phyloP scores from a whole-genome alignment of 345 rosid species.

The Microthlaspi erraticum region DNA sequence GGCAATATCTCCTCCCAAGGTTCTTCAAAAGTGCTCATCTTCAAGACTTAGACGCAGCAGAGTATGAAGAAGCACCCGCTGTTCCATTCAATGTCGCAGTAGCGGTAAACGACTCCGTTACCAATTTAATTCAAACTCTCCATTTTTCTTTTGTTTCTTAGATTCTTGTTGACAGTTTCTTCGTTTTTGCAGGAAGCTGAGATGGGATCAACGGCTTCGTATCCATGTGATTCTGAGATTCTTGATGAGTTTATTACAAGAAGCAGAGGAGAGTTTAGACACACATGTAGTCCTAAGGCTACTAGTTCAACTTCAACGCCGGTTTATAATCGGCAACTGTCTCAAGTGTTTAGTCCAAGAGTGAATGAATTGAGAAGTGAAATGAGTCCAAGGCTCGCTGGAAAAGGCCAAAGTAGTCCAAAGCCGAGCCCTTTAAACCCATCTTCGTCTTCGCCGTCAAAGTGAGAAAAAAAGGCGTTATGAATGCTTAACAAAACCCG shows the following conservation, averaged over 20 bases:
- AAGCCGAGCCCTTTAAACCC: conserved; percentile 60
- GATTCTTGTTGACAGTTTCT: not conserved
- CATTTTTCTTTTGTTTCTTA: not conserved
- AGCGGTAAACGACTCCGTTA: conserved; percentile 9
- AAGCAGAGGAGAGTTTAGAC: conserved; percentile 94
- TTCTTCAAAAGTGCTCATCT: conserved; percentile 89
- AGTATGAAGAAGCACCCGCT: conserved; percentile 93
- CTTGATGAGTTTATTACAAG: conserved; percentile 82
- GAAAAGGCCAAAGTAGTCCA: conserved; percentile 56
- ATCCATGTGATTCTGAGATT: conserved; percentile 70
- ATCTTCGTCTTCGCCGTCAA: conserved; percentile 38
- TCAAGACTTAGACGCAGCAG: conserved; percentile 94
- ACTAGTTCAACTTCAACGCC: conserved; percentile 79
- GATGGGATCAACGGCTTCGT: conserved; percentile 59
- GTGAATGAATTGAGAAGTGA: conserved; percentile 66
- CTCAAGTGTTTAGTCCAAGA: conserved; percentile 62
- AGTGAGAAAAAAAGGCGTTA: conserved; percentile 37
- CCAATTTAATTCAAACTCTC: not conserved
- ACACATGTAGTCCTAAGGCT: conserved; percentile 68
- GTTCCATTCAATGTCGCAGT: conserved; percentile 66
- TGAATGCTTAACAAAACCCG: conserved; percentile 21
- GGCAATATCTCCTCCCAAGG: conserved; percentile 86
- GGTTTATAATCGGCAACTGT: conserved; percentile 52
- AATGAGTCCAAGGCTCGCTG: conserved; percentile 57
- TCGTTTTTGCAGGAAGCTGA: conserved; percentile 53